These are phyloP conservation scores for Corymbia calophylla DNA, from an alignment of 441 rosid species.

Conservation along the genomic window DNA sequence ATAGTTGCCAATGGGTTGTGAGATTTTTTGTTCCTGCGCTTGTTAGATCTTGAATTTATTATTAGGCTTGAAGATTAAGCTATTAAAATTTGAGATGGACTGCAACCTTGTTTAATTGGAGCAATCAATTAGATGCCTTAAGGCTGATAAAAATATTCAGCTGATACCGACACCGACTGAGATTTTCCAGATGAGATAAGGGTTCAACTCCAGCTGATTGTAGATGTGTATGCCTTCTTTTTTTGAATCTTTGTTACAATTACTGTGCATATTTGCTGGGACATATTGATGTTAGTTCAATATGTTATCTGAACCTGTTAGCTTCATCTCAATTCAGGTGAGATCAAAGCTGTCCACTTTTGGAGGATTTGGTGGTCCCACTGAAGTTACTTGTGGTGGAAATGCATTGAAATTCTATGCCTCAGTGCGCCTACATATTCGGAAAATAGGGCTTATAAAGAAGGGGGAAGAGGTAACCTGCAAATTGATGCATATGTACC, in stretches of 20 bases:
- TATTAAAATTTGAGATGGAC: background rate
- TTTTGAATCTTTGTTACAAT: background rate
- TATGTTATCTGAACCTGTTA: background rate
- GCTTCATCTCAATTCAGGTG: conserved; percentile 33
- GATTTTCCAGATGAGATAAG: background rate
- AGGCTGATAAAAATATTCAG: background rate
- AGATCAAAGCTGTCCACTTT: conserved; percentile 85
- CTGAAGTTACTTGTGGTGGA: conserved; percentile 96
- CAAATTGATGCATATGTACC: background rate
- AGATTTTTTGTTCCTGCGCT: background rate
- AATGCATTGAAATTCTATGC: conserved; percentile 98
- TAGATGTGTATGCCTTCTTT: background rate
- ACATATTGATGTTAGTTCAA: background rate
- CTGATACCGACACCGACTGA: background rate
- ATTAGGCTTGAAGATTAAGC: background rate
- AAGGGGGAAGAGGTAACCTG: conserved; percentile 78
- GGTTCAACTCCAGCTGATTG: background rate
- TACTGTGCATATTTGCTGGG: background rate
- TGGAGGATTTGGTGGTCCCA: conserved; percentile 87
- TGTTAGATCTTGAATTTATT: background rate
- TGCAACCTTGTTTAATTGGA: background rate
- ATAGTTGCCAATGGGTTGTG: background rate
- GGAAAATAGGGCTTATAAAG: conserved; percentile 64
- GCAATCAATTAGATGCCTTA: background rate
- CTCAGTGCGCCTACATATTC: conserved; percentile 81